phyloP scores from a whole-genome alignment of 768 basidiomycete species.

The Tylopilus felleus region DNA sequence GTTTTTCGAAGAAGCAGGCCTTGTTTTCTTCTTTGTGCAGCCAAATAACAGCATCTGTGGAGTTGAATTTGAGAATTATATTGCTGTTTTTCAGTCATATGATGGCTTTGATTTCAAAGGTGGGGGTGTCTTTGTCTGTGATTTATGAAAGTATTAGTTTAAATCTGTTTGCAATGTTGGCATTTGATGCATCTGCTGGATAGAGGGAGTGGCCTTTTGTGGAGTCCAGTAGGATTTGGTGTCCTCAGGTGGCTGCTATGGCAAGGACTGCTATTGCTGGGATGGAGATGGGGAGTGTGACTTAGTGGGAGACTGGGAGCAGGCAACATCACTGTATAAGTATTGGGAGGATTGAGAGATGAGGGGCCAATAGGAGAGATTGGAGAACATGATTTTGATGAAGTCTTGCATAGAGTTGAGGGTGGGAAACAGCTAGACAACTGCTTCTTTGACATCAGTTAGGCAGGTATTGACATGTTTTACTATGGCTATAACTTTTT shows the following conservation, averaged over 20 bases:
- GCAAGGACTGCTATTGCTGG: not conserved
- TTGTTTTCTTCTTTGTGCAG: rapidly evolving
- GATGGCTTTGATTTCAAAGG: not conserved
- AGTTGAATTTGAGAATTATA: not conserved
- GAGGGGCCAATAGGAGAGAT: too few species aligned
- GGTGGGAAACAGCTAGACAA: not conserved
- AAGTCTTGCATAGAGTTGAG: not conserved
- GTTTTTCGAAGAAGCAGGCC: not conserved
- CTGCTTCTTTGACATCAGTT: not conserved
- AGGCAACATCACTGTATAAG: not conserved
- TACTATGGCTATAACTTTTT: too few species aligned
- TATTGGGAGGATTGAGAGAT: not conserved
- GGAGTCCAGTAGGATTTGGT: not conserved
- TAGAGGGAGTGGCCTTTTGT: not conserved
- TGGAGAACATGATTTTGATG: not conserved
- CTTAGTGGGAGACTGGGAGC: not conserved
- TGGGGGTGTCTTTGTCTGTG: rapidly evolving
- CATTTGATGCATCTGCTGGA: rapidly evolving
- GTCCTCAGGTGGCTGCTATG: not conserved
- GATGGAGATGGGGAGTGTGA: too few species aligned
- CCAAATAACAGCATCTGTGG: rapidly evolving
- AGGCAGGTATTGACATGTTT: too few species aligned
- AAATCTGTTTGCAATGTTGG: rapidly evolving
- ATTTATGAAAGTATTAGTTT: not conserved
- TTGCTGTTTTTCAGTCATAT: not conserved